Conservation (phyloP, 129 eudicot genomes). For the Centrapalus pauciflorus region DNA sequence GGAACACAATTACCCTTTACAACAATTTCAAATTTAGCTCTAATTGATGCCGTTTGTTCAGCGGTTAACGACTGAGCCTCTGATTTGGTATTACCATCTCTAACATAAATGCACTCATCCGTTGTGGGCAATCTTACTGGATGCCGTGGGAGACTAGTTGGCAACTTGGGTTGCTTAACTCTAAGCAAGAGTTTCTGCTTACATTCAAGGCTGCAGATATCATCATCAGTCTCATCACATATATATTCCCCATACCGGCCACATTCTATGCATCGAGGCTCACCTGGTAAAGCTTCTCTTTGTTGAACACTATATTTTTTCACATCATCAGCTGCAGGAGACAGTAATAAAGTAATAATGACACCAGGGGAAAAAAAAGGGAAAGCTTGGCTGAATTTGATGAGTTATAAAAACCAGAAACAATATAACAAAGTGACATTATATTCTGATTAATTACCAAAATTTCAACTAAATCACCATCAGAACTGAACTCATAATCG, state of each 20-base stretch:
- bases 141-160: constrained; percentile 28
- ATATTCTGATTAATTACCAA: background rate
- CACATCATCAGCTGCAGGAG: constrained; percentile 58
- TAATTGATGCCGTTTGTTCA: constrained; percentile 39
- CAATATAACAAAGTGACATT: background rate
- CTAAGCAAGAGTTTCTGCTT: constrained; percentile 47
- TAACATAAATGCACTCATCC: constrained; percentile 84
- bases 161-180: constrained; percentile 36
- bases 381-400: background rate
- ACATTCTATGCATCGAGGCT: constrained; percentile 72
- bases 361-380: too few species aligned
- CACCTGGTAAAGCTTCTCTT: constrained; percentile 94
- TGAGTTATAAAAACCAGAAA: background rate
- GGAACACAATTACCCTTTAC: constrained; percentile 58
- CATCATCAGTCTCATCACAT: constrained; percentile 97
- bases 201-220: constrained; percentile 92
- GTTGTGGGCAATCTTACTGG: constrained; percentile 47
- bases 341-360: constrained; percentile 16
- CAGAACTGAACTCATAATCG: background rate
- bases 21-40: constrained; percentile 63
- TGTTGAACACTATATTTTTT: constrained; percentile 77
- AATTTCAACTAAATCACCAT: background rate
- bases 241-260: constrained; percentile 97
- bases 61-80: constrained; percentile 19
- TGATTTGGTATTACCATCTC: constrained; percentile 34